Evolutionary conservation across 768 basidiomycete genomes (phyloP).

Genomic region (Kwoniella sp.): DNA sequence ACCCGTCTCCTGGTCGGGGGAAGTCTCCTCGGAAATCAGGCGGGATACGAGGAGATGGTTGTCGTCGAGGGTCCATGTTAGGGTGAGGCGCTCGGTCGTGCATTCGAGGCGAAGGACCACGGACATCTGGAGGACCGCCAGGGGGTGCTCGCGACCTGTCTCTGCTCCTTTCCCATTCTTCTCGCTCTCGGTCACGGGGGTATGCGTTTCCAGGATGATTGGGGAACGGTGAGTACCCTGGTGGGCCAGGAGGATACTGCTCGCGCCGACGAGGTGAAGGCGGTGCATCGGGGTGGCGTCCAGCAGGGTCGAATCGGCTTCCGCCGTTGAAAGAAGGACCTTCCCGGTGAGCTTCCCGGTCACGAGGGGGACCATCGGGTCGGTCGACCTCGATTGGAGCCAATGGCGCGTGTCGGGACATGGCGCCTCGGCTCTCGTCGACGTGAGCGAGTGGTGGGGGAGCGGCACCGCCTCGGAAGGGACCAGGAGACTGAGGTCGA

Average conservation of each 20-base stretch:
- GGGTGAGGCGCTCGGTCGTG: conserved; percentile 62
- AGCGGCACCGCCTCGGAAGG: conserved; percentile 52
- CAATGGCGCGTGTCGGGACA: conserved; percentile 50
- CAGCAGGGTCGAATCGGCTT: conserved; percentile 30
- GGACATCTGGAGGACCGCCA: conserved; percentile 23
- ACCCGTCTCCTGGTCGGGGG: conserved; percentile 9
- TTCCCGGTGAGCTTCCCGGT: conserved; percentile 19
- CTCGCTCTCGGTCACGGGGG: conserved; percentile 35
- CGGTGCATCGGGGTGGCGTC: conserved; percentile 39
- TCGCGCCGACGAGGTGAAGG: conserved; percentile 45
- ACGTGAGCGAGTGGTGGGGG: conserved; percentile 50
- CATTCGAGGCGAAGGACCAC: conserved; percentile 38
- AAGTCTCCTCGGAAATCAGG: conserved; percentile 21
- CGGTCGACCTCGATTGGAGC: conserved; percentile 54
- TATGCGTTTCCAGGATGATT: conserved; percentile 12
- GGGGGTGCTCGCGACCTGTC: conserved; percentile 59
- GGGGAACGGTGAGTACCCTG: conserved; percentile 29
- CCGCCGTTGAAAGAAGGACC: conserved; percentile 19
- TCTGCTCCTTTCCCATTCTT: conserved; percentile 60
- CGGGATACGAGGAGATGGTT: conserved; percentile 33
- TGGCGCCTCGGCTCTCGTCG: conserved; percentile 49
- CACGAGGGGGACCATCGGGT: conserved; percentile 24
- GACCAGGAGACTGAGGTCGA: conserved; percentile 40
- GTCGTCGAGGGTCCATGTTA: conserved; percentile 22
- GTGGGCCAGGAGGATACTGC: conserved; percentile 21